These are phyloP conservation scores for Gossypium davidsonii DNA, from an alignment of 441 rosid species.

Conservation along the genomic window DNA sequence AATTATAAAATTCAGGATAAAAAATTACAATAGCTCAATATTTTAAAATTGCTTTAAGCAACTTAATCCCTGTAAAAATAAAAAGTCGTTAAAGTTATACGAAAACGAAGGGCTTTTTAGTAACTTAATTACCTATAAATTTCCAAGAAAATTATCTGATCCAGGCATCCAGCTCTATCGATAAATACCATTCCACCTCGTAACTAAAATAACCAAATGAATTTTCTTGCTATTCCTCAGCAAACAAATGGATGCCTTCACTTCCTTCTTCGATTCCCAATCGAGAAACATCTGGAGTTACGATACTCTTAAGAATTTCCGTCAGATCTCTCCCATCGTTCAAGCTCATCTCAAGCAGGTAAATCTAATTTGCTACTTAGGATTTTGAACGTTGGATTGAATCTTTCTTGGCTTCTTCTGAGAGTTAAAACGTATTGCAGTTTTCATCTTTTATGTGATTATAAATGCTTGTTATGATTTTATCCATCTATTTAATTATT, in stretches of 20 bases:
- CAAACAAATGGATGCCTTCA: conserved; percentile 44
- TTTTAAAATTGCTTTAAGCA: too few relatives aligned
- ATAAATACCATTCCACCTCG: not conserved
- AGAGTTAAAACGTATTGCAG: not conserved
- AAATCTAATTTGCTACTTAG: not conserved
- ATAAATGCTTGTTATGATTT: not conserved
- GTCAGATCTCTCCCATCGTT: conserved; percentile 8
- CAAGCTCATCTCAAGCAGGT: conserved; percentile 16
- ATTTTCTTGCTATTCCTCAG: not conserved
- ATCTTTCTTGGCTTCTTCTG: not conserved
- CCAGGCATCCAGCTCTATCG: not conserved
- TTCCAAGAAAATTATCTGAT: not conserved
- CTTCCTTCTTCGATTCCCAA: conserved; percentile 37
- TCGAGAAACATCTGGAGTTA: conserved; percentile 8
- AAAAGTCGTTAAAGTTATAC: not conserved
- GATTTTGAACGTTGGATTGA: not conserved
- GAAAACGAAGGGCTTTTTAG: not conserved
- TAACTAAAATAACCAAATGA: not conserved
- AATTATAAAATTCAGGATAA: too few relatives aligned
- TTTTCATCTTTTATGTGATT: not conserved
- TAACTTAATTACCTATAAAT: not conserved
- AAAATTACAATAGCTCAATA: too few relatives aligned
- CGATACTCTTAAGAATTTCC: conserved; percentile 9
- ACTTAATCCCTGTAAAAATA: too few relatives aligned
- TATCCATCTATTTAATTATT: not conserved